Base-by-base conservation (phyloP, 371 early-diverging fungal species). In the Conidiobolus incongruus region DNA sequence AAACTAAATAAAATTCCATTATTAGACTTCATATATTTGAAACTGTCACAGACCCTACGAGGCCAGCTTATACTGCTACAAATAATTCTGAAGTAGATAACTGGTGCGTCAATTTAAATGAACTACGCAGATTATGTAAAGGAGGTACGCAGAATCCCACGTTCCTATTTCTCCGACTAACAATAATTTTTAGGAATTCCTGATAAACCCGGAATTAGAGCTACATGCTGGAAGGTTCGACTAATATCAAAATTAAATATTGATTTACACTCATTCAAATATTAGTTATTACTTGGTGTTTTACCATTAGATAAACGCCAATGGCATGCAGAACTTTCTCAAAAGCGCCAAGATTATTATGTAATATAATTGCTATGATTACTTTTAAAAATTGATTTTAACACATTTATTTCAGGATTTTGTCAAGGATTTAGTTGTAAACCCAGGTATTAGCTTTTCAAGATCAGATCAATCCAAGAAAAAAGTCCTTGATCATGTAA, bases 251-350 rank as follows among this genome's bases (percentile, higher is more conserved):
- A 16, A n/a, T n/a, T 29, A 17, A n/a, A 40, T 10, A 24, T 21
- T 4, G 17, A 15, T 32, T 28, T 17, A 17, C 11, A 28, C 26
- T 5, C 22, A 30, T 13, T 30, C 6, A 30, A 30, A 7, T 19
- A 16, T 35, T 47, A 67, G 65, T 39, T 69, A 21, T 53, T 86
- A 26, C 55, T 80, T 12, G 72, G 78, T 21, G 76, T 77, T 56
- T 49, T 84, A 38, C 84, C 87, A 23, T 62, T 66, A 22, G 78
- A 82, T 47, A 76, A 77, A 51, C 59, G 71, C 32, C 41, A 53
- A 46, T 86, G 87, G 87, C 43, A 55, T 13, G 35, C 47, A 13
- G 59, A 55, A 1, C 57, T 75, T 8, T 48, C 47, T 16, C 61
- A 60, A 16, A 58, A 70, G 37, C 63, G 83, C 33, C 35, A 56